Base-by-base conservation (phyloP, 306 rosid genomes). In the Cicer cuneatum region DNA sequence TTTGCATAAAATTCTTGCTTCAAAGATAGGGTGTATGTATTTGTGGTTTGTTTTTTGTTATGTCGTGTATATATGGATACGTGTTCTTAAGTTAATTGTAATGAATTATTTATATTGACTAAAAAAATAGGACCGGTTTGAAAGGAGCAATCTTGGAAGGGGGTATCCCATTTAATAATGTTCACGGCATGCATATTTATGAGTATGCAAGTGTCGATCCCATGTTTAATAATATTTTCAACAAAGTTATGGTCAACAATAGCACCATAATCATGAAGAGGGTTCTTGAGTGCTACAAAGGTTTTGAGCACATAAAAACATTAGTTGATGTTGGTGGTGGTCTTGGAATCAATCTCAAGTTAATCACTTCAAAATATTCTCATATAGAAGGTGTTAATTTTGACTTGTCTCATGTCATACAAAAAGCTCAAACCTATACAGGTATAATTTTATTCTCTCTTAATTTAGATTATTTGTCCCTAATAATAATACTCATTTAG, bases 271-370 rank as follows among this genome's bases (percentile, higher is more conserved):
- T 74, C 7, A 51, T 40, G 2, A 84, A 85, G 38, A 84, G 66
- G 38, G 15, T 83, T 37, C 86, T 91, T 5, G 49, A 84, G 12
- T 10, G 49, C 6, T 88, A 85, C 79, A 14, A 82, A 14, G 92
- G 90, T 5, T 81, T 90, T 73, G 74, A 72, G 15, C 11, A 75
- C 14, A 42, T 87, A 6, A 61, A 75, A 6, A 83, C 21, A 51
- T 19, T 88, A 0, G 90, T 88, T 9, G 93, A 90, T 78, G 89
- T 90, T 76, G 92, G 92, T 13, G 92, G 90, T 71, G 86, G 91
- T 11, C 52, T 86, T 10, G 96, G 93, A 8, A 74, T 70, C 8
- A 81, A 85, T 12, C 88, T 91, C 37, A 73, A 61, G 0, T n/a
- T 82, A 7, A 83, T 89, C 70, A 83, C 83, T 18, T 82, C 94